Conservation (phyloP, 75 land plant species). For the Sequoiadendron giganteum region DNA sequence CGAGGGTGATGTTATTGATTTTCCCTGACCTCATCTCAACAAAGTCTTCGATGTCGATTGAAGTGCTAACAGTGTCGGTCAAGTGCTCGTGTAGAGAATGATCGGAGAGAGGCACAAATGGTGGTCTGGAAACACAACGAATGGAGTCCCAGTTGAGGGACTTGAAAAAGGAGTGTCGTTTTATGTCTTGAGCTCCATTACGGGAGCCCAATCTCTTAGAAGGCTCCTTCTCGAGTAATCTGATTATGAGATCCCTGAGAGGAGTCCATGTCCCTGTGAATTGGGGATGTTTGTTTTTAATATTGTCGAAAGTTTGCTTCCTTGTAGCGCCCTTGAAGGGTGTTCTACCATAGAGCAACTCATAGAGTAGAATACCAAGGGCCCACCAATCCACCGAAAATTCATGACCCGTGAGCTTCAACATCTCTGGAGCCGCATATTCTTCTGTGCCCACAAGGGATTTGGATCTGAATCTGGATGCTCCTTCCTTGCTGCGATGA, state of each 20-base stretch:
- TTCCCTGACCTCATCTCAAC: not conserved
- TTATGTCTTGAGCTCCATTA: not conserved
- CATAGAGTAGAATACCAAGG: slow-evolving; percentile 65
- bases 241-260: slow-evolving; percentile 50
- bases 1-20: not conserved
- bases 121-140: not conserved
- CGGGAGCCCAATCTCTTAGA: slow-evolving; percentile 31
- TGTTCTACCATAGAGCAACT: slow-evolving; percentile 70
- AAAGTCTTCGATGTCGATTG: not conserved
- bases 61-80: not conserved
- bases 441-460: slow-evolving; percentile 76
- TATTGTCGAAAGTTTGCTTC: slow-evolving; percentile 76
- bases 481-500: not conserved
- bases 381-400: slow-evolving; percentile 95
- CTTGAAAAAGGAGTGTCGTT: not conserved
- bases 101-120: not conserved
- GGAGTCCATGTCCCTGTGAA: slow-evolving; percentile 41
- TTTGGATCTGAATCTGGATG: not conserved
- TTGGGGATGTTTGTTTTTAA: slow-evolving; percentile 44
- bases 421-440: slow-evolving; percentile 82
- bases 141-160: not conserved
- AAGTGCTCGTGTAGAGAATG: not conserved
- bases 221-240: slow-evolving; percentile 71
- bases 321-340: slow-evolving; percentile 66
- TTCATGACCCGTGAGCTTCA: slow-evolving; percentile 72